Conservation (phyloP, 257 asterid species). For the Euphrasia confusa region DNA sequence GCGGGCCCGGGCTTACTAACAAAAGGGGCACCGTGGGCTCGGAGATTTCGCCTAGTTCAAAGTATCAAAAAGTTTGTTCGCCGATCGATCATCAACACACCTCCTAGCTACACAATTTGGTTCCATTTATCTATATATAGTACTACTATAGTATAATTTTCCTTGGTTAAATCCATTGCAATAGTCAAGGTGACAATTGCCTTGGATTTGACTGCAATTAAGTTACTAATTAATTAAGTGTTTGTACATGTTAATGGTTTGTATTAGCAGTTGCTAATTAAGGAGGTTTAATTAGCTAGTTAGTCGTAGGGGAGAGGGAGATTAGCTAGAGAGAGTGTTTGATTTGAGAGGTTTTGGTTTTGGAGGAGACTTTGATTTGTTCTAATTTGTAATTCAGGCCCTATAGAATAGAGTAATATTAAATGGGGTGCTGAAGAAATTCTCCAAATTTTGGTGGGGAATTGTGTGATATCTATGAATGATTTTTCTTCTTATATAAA, state of each 20-base stretch:
- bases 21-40: conserved; percentile 33
- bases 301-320: conserved; percentile 41
- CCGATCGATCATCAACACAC: conserved; percentile 40
- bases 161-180: conserved; percentile 19
- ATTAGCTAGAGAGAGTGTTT: conserved; percentile 10
- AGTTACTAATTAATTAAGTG: conserved; percentile 29
- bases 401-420: conserved; percentile 28
- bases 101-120: too few relatives aligned
- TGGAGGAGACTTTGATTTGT: conserved; percentile 38
- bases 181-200: conserved; percentile 9
- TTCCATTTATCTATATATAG: too few relatives aligned
- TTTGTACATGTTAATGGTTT: conserved; percentile 50
- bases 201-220: conserved; percentile 38
- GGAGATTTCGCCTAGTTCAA: conserved; percentile 47
- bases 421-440: conserved; percentile 39
- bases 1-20: conserved; percentile 41
- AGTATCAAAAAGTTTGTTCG: conserved; percentile 64
- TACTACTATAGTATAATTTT: not conserved
- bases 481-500: conserved; percentile 19
- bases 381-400: conserved; percentile 41
- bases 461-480: conserved; percentile 33
- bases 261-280: conserved; percentile 42
- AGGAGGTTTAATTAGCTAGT: conserved; percentile 29
- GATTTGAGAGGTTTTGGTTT: conserved; percentile 38
- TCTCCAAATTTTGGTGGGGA: conserved; percentile 53